These are phyloP conservation scores for Dendrobium officinale DNA, from an alignment of 106 monocot genomes.

Conservation along the genomic window DNA sequence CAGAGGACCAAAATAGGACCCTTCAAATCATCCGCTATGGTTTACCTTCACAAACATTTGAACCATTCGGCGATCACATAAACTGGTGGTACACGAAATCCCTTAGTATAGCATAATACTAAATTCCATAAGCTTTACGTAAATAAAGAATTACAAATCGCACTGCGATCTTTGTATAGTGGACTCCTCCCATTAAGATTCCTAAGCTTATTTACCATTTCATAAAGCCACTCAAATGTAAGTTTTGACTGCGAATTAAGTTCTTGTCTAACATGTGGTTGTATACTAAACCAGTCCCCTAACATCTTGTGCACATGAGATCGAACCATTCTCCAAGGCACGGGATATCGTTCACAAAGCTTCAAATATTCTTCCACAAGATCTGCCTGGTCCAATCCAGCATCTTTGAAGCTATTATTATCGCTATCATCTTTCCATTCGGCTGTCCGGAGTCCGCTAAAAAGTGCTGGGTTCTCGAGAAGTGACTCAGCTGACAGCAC, in stretches of 20 bases:
- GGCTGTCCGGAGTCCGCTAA: slow-evolving; percentile 56
- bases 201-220: slow-evolving; percentile 66
- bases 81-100: not conserved
- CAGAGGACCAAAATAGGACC: too few relatives aligned
- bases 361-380: slow-evolving; percentile 75
- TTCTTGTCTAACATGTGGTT: slow-evolving; percentile 86
- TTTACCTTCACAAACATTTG: too few relatives aligned
- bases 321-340: slow-evolving; percentile 91
- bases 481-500: slow-evolving; percentile 97
- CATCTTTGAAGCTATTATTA: slow-evolving; percentile 3
- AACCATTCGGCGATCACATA: too few relatives aligned
- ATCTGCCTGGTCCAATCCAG: slow-evolving; percentile 57
- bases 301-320: slow-evolving; percentile 98
- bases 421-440: slow-evolving; percentile 49
- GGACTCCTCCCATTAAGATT: slow-evolving; percentile 43
- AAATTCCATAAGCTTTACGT: not conserved
- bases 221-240: slow-evolving; percentile 85
- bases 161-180: slow-evolving; percentile 22
- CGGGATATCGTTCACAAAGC: slow-evolving; percentile 81
- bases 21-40: too few relatives aligned
- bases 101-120: not conserved
- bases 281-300: slow-evolving; percentile 82
- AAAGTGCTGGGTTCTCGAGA: slow-evolving; percentile 96
- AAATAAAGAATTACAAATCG: slow-evolving; percentile 11
- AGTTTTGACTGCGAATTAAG: slow-evolving; percentile 73